Percentiles rank a stretch among this genome's conserved stretches.
These are phyloP conservation scores for Sorghum bicolor DNA, from an alignment of 176 grass and related monocot species.

Conservation along the genomic window Sorghum_bicolor_NCBIv3 NC_012877.2:39681001-39681500, in stretches of 20 bases:
- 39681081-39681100: conserved; percentile 37
- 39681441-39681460: conserved; percentile 19
- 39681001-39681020: conserved; percentile 8
- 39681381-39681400: conserved; percentile 5
- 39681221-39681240: not conserved
- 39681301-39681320: conserved; percentile 29
- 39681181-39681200: not conserved
- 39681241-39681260: not conserved
- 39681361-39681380: not conserved
- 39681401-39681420: conserved; percentile 14
- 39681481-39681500: conserved; percentile 30
- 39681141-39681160: conserved; percentile 2
- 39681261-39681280: not conserved
- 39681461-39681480: conserved; percentile 29
- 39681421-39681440: conserved; percentile 11
- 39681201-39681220: conserved; percentile 1
- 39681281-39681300: not conserved
- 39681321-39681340: conserved; percentile 46
- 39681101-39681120: conserved; percentile 38
- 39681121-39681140: not conserved
- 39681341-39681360: conserved; percentile 44
- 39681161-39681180: conserved; percentile 15
- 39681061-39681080: conserved; percentile 28
- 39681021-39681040: conserved; percentile 10
- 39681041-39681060: conserved; percentile 41